Evolutionary conservation across 805 yeast genomes (phyloP), one percentile per base, ranked within the genome.

Genomic region (Suhomyces sp.): DNA sequence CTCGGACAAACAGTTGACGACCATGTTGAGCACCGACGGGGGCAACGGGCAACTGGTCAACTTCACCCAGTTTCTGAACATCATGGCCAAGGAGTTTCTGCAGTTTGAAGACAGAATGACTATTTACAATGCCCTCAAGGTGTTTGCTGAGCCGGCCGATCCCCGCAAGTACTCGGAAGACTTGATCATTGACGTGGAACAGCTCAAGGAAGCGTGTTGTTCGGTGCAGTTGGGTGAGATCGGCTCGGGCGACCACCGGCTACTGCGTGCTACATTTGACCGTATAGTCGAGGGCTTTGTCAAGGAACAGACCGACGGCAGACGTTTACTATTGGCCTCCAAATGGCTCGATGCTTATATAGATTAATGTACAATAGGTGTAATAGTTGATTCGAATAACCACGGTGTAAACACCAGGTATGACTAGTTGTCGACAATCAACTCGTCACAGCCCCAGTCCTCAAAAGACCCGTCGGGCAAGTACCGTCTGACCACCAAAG

Each of bases 381-480:
- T n/a, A n/a, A n/a, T n/a, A n/a, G n/a, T n/a, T n/a, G n/a, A n/a
- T n/a, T n/a, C n/a, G n/a, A n/a, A n/a, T n/a, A n/a, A n/a, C n/a
- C n/a, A n/a, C n/a, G n/a, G n/a, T n/a, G n/a, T n/a, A n/a, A n/a
- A n/a, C n/a, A n/a, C n/a, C n/a, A n/a, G n/a, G n/a, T n/a, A n/a
- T n/a, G n/a, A n/a, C n/a, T 8, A n/a, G 43, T 33, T 37, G 69
- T 94, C 98, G 52, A 92, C 89, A 66, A 94, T 92, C 65, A 94
- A 81, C 73, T 94, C 99, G 70, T 94, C 98, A 64, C 97, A 94
- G 49, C 97, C 96, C 99, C 99, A 94, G 68, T 94, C 99, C 74
- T 94, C 99, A 64, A 84, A 93, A 49, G 96, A 83, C 5, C 98
- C 97, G 67, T 96, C 99, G 3, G 99, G 99, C 60, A 94, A 79